phyloP scores from a whole-genome alignment of 2,329 filamentous ascomycete genomes.

The Verticillium nubilum region DNA sequence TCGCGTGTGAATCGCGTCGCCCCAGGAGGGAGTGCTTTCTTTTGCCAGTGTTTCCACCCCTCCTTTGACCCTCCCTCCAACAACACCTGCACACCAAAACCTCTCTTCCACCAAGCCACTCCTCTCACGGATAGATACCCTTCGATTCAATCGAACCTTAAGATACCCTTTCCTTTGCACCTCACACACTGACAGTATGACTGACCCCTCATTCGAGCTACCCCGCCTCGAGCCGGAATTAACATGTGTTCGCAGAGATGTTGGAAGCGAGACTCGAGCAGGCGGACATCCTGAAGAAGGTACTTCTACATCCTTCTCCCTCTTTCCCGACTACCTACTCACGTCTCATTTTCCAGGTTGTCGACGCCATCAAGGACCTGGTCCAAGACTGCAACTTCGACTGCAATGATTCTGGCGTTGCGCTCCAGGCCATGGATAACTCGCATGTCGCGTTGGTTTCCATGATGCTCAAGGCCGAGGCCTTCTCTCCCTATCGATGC shows the following conservation, averaged over 20 bases:
- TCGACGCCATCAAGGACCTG: slow-evolving; percentile 98
- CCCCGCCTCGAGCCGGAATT: not conserved
- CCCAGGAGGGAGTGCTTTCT: not conserved
- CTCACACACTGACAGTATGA: not conserved
- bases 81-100: not conserved
- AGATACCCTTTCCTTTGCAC: not conserved
- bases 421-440: slow-evolving; percentile 99
- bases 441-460: slow-evolving; percentile 98
- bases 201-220: not conserved
- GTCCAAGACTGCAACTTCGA: slow-evolving; percentile 99
- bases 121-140: not conserved
- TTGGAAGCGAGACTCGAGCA: slow-evolving; percentile 97
- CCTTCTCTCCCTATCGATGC: slow-evolving; percentile 92
- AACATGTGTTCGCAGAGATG: slow-evolving; percentile 47
- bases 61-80: not conserved
- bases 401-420: slow-evolving; percentile 99
- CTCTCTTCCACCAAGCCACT: not conserved
- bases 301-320: slow-evolving; percentile 26
- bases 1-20: not conserved
- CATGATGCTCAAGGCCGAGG: slow-evolving; percentile 96
- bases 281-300: slow-evolving; percentile 92
- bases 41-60: not conserved
- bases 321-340: not conserved
- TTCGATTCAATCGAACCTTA: not conserved
- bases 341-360: slow-evolving; percentile 56